Conservation (phyloP, 805 yeast species). For the Clavispora vitiphila region DNA sequence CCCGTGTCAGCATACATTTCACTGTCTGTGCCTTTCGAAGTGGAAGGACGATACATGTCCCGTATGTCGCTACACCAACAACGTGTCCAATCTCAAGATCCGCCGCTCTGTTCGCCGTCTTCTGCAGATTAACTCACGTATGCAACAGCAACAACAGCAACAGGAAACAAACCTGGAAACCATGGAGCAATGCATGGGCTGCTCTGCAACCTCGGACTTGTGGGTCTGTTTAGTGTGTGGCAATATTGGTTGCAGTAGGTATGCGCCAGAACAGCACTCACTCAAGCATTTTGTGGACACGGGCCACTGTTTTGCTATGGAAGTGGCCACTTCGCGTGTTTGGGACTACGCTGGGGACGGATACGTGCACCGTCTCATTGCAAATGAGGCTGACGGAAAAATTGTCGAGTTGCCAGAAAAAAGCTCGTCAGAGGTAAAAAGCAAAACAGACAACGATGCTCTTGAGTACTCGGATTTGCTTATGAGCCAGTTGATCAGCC, state of each 20-base stretch:
- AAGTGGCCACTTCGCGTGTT: slow-evolving; percentile 72
- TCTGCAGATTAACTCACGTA: slow-evolving; percentile 23
- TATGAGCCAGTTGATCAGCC: slow-evolving; percentile 78
- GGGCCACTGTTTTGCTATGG: slow-evolving; percentile 90
- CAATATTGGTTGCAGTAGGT: slow-evolving; percentile 86
- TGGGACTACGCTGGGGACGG: slow-evolving; percentile 95
- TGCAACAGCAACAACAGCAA: slow-evolving; percentile 14
- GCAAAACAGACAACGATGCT: slow-evolving; percentile 5
- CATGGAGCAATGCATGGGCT: slow-evolving; percentile 44
- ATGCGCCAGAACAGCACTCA: slow-evolving; percentile 76
- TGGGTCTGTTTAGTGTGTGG: slow-evolving; percentile 94
- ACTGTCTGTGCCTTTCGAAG: slow-evolving; percentile 78
- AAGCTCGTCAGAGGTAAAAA: slow-evolving; percentile 2
- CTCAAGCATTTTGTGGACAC: slow-evolving; percentile 73
- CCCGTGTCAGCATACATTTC: slow-evolving; percentile 91
- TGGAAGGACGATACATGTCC: slow-evolving; percentile 93
- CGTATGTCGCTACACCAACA: slow-evolving; percentile 74
- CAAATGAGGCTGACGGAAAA: slow-evolving; percentile 85
- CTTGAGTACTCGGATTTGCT: slow-evolving; percentile 76
- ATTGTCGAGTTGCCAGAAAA: slow-evolving; percentile 65
- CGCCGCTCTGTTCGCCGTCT: slow-evolving; percentile 29
- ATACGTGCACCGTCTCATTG: slow-evolving; percentile 80
- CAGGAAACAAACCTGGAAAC: slow-evolving; percentile 12
- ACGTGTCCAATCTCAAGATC: slow-evolving; percentile 30
- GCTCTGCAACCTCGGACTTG: slow-evolving; percentile 56